Evolutionary conservation across 176 grass and related monocot genomes (phyloP), one percentile per base, ranked within the genome.

Genomic region (Musa troglodytarum): DNA sequence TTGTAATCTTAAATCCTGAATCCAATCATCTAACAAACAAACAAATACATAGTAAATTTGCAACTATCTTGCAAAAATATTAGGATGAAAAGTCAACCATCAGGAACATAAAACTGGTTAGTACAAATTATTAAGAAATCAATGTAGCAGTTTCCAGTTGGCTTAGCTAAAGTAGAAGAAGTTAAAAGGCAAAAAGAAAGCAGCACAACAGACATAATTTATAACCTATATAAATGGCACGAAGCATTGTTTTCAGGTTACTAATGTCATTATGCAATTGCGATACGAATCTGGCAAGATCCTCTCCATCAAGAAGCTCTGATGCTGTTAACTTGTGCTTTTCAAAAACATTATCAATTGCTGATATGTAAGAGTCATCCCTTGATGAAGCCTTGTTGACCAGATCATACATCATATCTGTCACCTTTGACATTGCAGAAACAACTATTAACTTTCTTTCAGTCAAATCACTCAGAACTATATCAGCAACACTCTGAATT

Each of bases 361-460:
- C 82, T 74, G 74, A 72, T 9, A 49, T 76, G 77, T 89, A 99
- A 8, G 82, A 99, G 72, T 99, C 88, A 84, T 99, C 90, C 80
- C 90, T 93, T 64, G 84, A 89, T 74, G 85, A 75, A 83, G 95
- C 95, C 70, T 99, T 99, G 74, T 87, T 80, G 59, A 99, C 88
- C 69, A 99, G 88, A 77, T 76, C 88, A 82, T 91, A 94, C 90
- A 99, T 94, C 88, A 99, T 94, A 81, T 99, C 90, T 7, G 95
- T 99, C 63, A 99, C 95, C 79, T 92, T 92, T 34, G 95, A 99
- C 90, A 99, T 99, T 79, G 95, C 95, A 56, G 95, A 99, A 73
- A 99, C 95, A 74, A 99, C 86, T 54, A 94, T 65, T 25, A 99
- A 76, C 76, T 99, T 99, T 74, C 86, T 88, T 78, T 94, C 86